Percentiles rank a stretch among this genome's conserved stretches.
phyloP scores from a whole-genome alignment of 2,329 filamentous ascomycete species.

The Leptographium flavum region DNA sequence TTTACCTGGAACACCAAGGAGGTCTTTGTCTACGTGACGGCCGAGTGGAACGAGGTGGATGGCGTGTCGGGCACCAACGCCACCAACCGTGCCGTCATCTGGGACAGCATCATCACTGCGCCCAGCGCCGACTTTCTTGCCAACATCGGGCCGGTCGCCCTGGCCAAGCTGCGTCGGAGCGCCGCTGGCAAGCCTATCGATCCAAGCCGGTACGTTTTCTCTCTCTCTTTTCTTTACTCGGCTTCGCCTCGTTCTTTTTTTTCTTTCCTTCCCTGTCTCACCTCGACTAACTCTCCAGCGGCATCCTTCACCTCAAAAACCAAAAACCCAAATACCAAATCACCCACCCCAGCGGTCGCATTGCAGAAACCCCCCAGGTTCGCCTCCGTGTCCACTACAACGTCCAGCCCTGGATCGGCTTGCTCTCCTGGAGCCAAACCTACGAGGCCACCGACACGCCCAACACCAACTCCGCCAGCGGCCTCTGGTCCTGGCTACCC shows the following conservation, averaged over 20 bases:
- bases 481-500: conserved; percentile 3
- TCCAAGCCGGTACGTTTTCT: conserved; percentile 32
- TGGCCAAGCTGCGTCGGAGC: conserved; percentile 48
- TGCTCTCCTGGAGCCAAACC: conserved; percentile 76
- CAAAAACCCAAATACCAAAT: conserved; percentile 96
- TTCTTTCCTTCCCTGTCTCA: neutral
- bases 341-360: conserved; percentile 69
- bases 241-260: neutral
- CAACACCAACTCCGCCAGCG: conserved; percentile 18
- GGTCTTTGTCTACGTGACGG: conserved; percentile 90
- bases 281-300: conserved; percentile 28
- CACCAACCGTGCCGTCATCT: conserved; percentile 70
- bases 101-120: conserved; percentile 85
- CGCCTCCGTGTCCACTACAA: conserved; percentile 82
- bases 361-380: conserved; percentile 61
- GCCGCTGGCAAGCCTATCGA: conserved; percentile 46
- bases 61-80: conserved; percentile 28
- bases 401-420: conserved; percentile 91
- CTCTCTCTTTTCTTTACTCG: neutral
- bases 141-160: conserved; percentile 43
- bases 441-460: conserved; percentile 24
- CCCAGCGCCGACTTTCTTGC: conserved; percentile 48
- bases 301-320: conserved; percentile 63
- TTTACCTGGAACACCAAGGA: conserved; percentile 99
- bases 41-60: conserved; percentile 42